Conservation (phyloP, 768 basidiomycete genomes). For the Hygrophorus pudorinus region DNA sequence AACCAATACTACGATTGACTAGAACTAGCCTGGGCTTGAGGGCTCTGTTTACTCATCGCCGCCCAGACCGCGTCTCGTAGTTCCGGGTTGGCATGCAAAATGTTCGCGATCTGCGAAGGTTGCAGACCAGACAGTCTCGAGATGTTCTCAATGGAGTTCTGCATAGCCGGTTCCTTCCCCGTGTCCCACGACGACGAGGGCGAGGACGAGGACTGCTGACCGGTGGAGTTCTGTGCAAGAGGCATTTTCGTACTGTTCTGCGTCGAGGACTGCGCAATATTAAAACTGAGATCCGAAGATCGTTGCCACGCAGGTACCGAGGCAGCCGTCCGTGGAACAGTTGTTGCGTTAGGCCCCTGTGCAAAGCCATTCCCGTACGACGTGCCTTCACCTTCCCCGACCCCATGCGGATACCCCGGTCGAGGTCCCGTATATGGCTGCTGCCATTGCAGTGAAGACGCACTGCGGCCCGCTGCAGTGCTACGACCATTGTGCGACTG, state of each 20-base stretch:
- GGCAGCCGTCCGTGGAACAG: no score
- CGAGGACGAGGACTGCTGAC: conserved; percentile 8
- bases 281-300: no score
- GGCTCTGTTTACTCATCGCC: conserved; percentile 20
- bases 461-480: conserved; percentile 12
- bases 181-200: background rate
- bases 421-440: conserved; percentile 22
- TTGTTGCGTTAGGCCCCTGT: background rate
- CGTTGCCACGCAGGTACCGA: no score
- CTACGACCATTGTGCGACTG: conserved; percentile 15
- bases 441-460: conserved; percentile 20
- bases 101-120: conserved; percentile 26
- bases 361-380: background rate
- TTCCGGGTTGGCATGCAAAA: conserved; percentile 28
- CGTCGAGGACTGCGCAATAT: no score
- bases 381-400: background rate
- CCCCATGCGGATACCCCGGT: no score
- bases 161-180: conserved; percentile 1
- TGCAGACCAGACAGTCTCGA: conserved; percentile 24
- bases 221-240: background rate
- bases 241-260: no score
- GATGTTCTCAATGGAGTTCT: conserved; percentile 14
- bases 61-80: conserved; percentile 27
- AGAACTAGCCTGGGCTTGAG: no score
- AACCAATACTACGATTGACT: no score